Base-by-base conservation (phyloP, 768 basidiomycete genomes). In the Hypholoma sublateritium region DNA sequence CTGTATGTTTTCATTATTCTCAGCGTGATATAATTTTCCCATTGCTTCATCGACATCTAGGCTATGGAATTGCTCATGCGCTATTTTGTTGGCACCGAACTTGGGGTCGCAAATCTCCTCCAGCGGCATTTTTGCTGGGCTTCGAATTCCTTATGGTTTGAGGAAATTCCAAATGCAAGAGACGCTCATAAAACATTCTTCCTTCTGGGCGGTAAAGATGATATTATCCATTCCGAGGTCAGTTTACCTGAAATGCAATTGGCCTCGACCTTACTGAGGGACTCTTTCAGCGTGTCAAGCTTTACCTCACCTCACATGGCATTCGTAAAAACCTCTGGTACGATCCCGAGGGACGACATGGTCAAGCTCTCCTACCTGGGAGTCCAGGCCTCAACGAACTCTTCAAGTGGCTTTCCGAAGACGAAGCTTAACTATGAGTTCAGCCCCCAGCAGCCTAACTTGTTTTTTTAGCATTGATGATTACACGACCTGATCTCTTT, bases 31-130 rank as follows among this genome's bases (percentile, higher is more conserved):
- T 37, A 16, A 22, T 42, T 43, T 35, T 22, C 32, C 51, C 7
- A 44, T 57, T 35, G 51, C 51, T 55, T 22, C 55, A 16, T 0
- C 50, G 44, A 51, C 16, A 32, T n/a, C n/a, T 21, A 93, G 90
- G 90, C 85, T 5, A 71, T 91, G 39, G 88, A 95, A 58, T 75
- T 93, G 13, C 62, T 96, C 43, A 85, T 95, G 80, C 84, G 87
- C 44, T 98, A 93, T 69, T 95, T 95, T 64, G 88, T 96, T 57
- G 86, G 87, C 28, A 84, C 86, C 25, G 95, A 98, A 70, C 74
- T 96, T 3, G 95, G 95, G 13, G 86, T 92, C 49, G 89, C 91
- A 6, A 89, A 95, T 68, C 83, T 91, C 55, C 78, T 97, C 44
- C 89, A 88, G 62, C 80, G 91, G 24, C 85, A 91, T 67, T 92